Evolutionary conservation across 441 rosid genomes (phyloP).

Genomic region (Gossypium schwendimanii): DNA sequence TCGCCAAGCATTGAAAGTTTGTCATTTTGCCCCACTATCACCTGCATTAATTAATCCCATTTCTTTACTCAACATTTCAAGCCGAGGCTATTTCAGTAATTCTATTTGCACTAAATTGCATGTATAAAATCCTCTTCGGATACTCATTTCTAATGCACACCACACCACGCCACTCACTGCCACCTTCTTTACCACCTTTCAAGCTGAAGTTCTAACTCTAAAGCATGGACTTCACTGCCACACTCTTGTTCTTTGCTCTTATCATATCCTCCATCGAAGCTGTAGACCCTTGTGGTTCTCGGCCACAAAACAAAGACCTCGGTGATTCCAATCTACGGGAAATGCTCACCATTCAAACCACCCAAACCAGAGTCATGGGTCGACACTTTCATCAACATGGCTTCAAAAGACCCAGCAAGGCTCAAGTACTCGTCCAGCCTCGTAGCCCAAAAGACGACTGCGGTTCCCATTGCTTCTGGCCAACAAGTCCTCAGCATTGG

Average conservation of each 20-base stretch:
- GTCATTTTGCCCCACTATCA: neutral
- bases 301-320: constrained; percentile 30
- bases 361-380: constrained; percentile 39
- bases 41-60: neutral
- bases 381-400: constrained; percentile 42
- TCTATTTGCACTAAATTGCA: neutral
- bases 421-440: constrained; percentile 35
- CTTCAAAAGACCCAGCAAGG: constrained; percentile 46
- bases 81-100: constrained; percentile 24
- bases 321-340: constrained; percentile 46
- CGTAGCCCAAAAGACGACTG: constrained; percentile 27
- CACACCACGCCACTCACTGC: neutral
- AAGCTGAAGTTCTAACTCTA: neutral
- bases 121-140: constrained; percentile 4
- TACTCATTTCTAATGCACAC: constrained; percentile 11
- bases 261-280: constrained; percentile 26
- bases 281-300: constrained; percentile 32
- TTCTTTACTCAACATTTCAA: neutral
- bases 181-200: neutral
- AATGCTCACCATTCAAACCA: constrained; percentile 51
- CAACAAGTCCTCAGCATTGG: constrained; percentile 17
- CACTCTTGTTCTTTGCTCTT: constrained; percentile 30
- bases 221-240: constrained; percentile 32
- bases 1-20: neutral
- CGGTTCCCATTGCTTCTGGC: constrained; percentile 52